Evolutionary conservation across 371 early-diverging fungal genomes (phyloP), one percentile per base, ranked within the genome.

Genomic region (Globomyces sp.): DNA sequence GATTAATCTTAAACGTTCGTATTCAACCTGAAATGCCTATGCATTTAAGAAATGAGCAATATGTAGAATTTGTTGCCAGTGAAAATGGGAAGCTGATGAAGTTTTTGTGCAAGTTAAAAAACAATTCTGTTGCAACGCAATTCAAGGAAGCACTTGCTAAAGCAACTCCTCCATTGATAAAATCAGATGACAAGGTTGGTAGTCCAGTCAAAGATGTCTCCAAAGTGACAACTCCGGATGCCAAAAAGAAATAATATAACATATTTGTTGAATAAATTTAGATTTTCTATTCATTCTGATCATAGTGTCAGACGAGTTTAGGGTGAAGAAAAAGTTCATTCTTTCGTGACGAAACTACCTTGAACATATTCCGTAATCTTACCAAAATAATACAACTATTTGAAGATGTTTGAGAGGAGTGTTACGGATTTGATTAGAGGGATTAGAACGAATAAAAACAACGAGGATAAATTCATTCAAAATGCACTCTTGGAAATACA

Each of bases 381-480:
- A 24, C 24, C 24, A 24, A 24, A 24, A 24, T 24, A 24, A 24
- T 24, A 24, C 24, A 24, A 24, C 24, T 24, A 24, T 24, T 24
- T 24, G 24, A 24, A 24, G 24, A 24, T 24, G 24, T 24, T 24
- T 24, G 24, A 24, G 24, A 24, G 24, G 24, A 24, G 24, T 24
- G 58, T 74, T 10, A 69, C 75, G 47, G 80, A 77, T 46, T 83
- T 96, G 64, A 95, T 97, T 71, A 88, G 95, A 65, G 95, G 96
- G 11, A 87, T 95, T 57, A 86, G 98, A 41, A 89, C 95, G 49
- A 92, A 94, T 84, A 94, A 96, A 73, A 87, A 90, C 70, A 89
- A 90, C 70, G 93, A 95, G 70, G 88, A 90, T 65, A 84, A 85
- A 58, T 96, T 92, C 79, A 92, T 96, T 66, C 78, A 87, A 37